These are phyloP conservation scores for Atkinsonella hypoxylon DNA, from an alignment of 2,329 filamentous ascomycete species.

Conservation along the genomic window DNA sequence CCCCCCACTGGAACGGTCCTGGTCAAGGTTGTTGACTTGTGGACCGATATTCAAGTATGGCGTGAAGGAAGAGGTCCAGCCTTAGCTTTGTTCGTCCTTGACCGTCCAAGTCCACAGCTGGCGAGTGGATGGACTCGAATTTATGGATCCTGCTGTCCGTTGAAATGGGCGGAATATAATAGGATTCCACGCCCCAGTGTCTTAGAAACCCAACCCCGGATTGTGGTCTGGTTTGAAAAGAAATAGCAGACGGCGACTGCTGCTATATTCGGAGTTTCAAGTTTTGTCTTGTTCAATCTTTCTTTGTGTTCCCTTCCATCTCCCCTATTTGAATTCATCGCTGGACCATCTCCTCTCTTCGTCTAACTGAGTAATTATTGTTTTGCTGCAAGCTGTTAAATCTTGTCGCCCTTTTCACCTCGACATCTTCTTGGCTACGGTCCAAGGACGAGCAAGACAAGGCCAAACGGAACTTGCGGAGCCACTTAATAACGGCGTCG, in stretches of 20 bases:
- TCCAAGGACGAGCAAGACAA: background rate
- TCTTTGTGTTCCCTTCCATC: background rate
- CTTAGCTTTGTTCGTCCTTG: background rate
- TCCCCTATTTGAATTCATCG: background rate
- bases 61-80: background rate
- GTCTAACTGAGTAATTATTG: background rate
- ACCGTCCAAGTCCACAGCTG: background rate
- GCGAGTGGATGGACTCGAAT: background rate
- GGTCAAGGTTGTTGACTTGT: background rate
- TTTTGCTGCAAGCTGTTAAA: background rate
- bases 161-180: constrained; percentile 5
- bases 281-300: background rate
- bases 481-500: background rate
- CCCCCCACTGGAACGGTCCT: constrained; percentile 6
- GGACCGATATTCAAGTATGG: background rate
- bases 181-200: constrained; percentile 4
- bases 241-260: background rate
- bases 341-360: background rate
- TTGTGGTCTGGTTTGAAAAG: background rate
- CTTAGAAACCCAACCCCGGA: constrained; percentile 8
- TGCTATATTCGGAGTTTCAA: background rate
- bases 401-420: background rate
- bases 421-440: background rate
- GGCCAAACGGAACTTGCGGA: background rate
- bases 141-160: background rate